A percentile compares a stretch with the other conserved stretches of the same genome.
These are phyloP conservation scores for Aspergillus phoenicis DNA, from an alignment of 2,329 filamentous ascomycete species.

Conservation along the genomic window DNA sequence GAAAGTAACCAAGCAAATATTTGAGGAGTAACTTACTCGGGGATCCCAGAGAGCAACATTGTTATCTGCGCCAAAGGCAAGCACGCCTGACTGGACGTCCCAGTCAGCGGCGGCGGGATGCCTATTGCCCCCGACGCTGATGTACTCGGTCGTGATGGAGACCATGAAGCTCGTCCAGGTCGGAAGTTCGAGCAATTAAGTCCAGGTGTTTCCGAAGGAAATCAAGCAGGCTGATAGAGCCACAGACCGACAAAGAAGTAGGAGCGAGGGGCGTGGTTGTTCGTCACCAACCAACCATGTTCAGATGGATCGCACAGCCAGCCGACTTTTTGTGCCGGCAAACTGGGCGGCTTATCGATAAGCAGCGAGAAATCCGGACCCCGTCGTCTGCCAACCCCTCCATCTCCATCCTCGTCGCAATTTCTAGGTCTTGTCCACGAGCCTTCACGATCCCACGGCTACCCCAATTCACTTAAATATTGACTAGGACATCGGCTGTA, in stretches of 20 bases:
- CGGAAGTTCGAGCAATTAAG: not conserved
- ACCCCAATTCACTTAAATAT: not conserved
- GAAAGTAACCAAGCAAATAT: not conserved
- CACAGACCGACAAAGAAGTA: not conserved
- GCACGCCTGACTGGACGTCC: conserved; percentile 66
- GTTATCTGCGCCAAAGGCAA: conserved; percentile 87
- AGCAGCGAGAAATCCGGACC: conserved; percentile 18
- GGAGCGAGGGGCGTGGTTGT: not conserved
- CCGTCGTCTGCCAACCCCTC: not conserved
- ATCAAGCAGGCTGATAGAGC: not conserved
- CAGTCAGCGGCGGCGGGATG: conserved; percentile 90
- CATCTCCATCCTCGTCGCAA: not conserved
- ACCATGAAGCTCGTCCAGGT: conserved; percentile 35
- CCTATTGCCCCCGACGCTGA: conserved; percentile 84
- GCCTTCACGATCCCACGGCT: too few species aligned
- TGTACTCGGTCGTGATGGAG: conserved; percentile 50
- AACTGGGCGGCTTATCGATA: conserved; percentile 44
- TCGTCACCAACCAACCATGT: not conserved
- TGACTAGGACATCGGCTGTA: not conserved
- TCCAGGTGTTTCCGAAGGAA: not conserved
- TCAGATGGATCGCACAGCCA: conserved; percentile 7
- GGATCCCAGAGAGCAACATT: conserved; percentile 90
- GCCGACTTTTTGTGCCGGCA: conserved; percentile 27
- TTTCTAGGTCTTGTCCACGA: not conserved
- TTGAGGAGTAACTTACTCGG: conserved; percentile 55